Evolutionary conservation across 148 eudicot genomes (phyloP).

Genomic region (Diospyros kaki): DNA sequence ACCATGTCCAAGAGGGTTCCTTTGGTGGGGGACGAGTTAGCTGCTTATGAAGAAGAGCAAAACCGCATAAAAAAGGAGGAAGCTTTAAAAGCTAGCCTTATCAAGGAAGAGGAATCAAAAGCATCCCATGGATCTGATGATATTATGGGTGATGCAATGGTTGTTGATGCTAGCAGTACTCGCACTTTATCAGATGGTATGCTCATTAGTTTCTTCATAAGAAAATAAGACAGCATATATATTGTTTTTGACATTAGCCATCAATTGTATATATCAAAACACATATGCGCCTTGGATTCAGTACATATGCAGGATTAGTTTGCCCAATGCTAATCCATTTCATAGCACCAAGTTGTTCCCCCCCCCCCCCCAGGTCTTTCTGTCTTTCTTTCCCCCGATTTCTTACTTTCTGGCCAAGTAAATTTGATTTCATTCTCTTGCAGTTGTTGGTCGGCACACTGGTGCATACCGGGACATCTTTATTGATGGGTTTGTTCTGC

Average conservation of each 20-base stretch:
- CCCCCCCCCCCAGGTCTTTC: too few relatives aligned
- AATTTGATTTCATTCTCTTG: constrained; percentile 17
- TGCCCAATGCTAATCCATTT: constrained; percentile 2
- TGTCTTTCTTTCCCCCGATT: too few relatives aligned
- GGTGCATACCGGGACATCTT: constrained; percentile 66
- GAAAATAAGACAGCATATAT: too few relatives aligned
- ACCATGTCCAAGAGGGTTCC: constrained; percentile 86
- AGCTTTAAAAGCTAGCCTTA: constrained; percentile 75
- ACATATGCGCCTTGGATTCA: not conserved
- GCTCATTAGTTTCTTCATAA: constrained; percentile 1
- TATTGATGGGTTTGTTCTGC: constrained; percentile 82
- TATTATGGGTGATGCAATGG: constrained; percentile 64
- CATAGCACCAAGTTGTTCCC: not conserved
- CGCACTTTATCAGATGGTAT: constrained; percentile 64
- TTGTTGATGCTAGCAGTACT: constrained; percentile 51
- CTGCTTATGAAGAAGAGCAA: constrained; percentile 94
- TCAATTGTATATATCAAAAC: not conserved
- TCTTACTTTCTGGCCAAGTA: not conserved
- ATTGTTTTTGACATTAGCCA: not conserved
- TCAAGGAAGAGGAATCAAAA: constrained; percentile 81
- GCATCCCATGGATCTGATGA: constrained; percentile 46
- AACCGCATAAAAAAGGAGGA: constrained; percentile 77
- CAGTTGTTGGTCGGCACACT: constrained; percentile 43
- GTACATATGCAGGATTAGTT: not conserved
- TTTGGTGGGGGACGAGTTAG: constrained; percentile 92